phyloP scores from a whole-genome alignment of 352 stramenopile species.

The Globisporangium perplexum region DNA sequence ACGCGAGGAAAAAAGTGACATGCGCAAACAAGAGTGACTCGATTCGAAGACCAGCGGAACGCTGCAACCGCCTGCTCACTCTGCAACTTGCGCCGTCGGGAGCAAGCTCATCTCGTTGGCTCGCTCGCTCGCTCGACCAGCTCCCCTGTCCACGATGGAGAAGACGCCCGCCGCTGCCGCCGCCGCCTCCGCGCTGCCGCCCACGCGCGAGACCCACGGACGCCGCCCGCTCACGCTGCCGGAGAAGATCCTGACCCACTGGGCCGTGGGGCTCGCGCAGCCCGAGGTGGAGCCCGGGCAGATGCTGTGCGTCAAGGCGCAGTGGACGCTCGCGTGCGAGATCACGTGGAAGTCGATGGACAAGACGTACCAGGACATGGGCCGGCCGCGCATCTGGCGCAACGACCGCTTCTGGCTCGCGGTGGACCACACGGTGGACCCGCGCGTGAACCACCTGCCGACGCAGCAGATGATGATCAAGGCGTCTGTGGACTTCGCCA shows the following conservation, averaged over 20 bases:
- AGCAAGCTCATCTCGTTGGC: too few species aligned
- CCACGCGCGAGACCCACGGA: slow-evolving; percentile 10
- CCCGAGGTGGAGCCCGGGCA: slow-evolving; percentile 59
- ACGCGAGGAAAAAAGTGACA: not conserved
- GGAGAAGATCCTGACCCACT: slow-evolving; percentile 82
- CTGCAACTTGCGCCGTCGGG: slow-evolving; percentile 7
- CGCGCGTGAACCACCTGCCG: slow-evolving; percentile 74
- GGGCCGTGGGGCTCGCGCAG: slow-evolving; percentile 59
- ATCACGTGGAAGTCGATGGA: slow-evolving; percentile 89
- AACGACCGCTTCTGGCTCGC: slow-evolving; percentile 87
- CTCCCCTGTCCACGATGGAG: slow-evolving; percentile 11
- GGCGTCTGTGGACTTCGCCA: slow-evolving; percentile 73
- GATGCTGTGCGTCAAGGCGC: slow-evolving; percentile 81
- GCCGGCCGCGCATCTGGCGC: slow-evolving; percentile 73
- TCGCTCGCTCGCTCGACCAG: too few species aligned
- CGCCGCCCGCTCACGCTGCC: slow-evolving; percentile 34
- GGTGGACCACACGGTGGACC: slow-evolving; percentile 81
- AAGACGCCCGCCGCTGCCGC: slow-evolving; percentile 7
- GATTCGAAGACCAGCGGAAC: not conserved
- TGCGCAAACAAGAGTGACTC: not conserved
- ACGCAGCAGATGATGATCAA: slow-evolving; percentile 88
- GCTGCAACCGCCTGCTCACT: slow-evolving; percentile 4
- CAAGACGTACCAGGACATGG: slow-evolving; percentile 37
- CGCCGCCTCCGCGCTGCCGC: not conserved
- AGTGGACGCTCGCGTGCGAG: slow-evolving; percentile 84